These are phyloP conservation scores for Furcasterigmium sp. DNA, from an alignment of 2,329 filamentous ascomycete genomes.

Conservation along the genomic window DNA sequence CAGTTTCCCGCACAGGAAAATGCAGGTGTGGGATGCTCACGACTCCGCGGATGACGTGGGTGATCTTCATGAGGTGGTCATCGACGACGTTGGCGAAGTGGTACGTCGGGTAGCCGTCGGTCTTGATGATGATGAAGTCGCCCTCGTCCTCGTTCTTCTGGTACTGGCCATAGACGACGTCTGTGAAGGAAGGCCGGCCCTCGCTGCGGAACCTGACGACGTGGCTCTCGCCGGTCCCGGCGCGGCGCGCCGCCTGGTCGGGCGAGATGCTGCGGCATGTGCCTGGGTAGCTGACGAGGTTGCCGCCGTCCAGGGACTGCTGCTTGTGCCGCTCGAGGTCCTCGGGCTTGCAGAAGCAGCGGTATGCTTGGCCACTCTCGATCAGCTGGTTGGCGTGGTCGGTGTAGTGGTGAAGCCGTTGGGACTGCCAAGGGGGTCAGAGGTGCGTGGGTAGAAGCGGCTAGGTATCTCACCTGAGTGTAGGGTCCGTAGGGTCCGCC, in stretches of 20 bases:
- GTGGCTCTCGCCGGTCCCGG: slow-evolving; percentile 62
- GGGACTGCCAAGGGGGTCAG: slow-evolving; percentile 51
- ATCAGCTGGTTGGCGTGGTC: slow-evolving; percentile 67
- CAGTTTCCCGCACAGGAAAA: not conserved
- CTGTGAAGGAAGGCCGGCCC: slow-evolving; percentile 59
- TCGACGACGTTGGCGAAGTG: slow-evolving; percentile 97
- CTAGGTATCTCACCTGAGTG: slow-evolving; percentile 56
- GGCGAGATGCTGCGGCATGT: slow-evolving; percentile 64
- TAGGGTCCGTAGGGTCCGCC: slow-evolving; percentile 83
- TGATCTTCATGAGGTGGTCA: slow-evolving; percentile 92
- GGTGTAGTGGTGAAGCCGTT: slow-evolving; percentile 69
- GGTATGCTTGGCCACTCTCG: slow-evolving; percentile 70
- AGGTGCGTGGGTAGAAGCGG: not conserved
- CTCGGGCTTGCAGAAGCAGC: slow-evolving; percentile 82
- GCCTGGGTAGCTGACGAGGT: slow-evolving; percentile 47
- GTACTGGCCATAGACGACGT: slow-evolving; percentile 73
- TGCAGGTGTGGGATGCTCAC: slow-evolving; percentile 39
- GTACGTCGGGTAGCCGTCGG: slow-evolving; percentile 89
- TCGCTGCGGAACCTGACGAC: slow-evolving; percentile 72
- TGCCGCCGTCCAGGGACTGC: slow-evolving; percentile 48
- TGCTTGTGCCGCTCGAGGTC: slow-evolving; percentile 63
- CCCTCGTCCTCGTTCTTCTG: slow-evolving; percentile 54
- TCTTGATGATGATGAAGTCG: slow-evolving; percentile 87
- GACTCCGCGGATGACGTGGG: slow-evolving; percentile 86
- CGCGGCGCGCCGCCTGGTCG: slow-evolving; percentile 66